These are phyloP conservation scores for Scenedesmus sp. DNA, from an alignment of 163 green algal species.

Conservation along the genomic window DNA sequence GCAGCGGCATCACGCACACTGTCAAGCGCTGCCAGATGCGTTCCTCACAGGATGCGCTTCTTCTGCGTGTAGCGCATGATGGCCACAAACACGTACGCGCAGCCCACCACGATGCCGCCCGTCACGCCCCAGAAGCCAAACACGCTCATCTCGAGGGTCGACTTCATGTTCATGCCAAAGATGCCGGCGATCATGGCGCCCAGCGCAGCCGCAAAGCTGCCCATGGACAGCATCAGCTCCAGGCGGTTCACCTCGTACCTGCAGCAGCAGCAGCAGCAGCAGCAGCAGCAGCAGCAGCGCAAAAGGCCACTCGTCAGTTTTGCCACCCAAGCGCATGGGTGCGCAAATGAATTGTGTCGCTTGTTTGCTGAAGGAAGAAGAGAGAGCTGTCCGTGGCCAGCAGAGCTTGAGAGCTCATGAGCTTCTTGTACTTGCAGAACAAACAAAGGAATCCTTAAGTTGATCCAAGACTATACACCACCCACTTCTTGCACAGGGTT, in stretches of 20 bases:
- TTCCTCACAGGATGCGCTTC: slow-evolving; percentile 82
- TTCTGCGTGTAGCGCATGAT: slow-evolving; percentile 87
- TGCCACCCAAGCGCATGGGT: not conserved
- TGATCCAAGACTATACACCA: too few species aligned
- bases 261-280: not conserved
- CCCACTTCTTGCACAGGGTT: too few species aligned
- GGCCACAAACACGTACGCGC: slow-evolving; percentile 80
- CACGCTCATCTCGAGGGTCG: slow-evolving; percentile 89
- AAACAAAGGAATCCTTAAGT: too few species aligned
- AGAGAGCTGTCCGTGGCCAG: too few species aligned
- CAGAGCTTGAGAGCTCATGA: too few species aligned
- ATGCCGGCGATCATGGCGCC: slow-evolving; percentile 94
- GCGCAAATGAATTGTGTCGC: too few species aligned
- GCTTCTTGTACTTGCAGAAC: too few species aligned
- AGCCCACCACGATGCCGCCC: slow-evolving; percentile 85
- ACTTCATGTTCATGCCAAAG: slow-evolving; percentile 97
- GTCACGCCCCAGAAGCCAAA: slow-evolving; percentile 91
- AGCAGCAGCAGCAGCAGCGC: slow-evolving; percentile 4
- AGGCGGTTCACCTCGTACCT: slow-evolving; percentile 93
- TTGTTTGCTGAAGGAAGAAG: not conserved
- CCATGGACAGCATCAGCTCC: slow-evolving; percentile 96
- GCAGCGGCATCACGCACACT: not conserved
- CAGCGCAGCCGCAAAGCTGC: slow-evolving; percentile 93
- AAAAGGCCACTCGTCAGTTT: too few species aligned
- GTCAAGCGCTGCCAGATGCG: too few species aligned